These are phyloP conservation scores for Apiospora aurea DNA, from an alignment of 2,329 filamentous ascomycete species.

Conservation along the genomic window DNA sequence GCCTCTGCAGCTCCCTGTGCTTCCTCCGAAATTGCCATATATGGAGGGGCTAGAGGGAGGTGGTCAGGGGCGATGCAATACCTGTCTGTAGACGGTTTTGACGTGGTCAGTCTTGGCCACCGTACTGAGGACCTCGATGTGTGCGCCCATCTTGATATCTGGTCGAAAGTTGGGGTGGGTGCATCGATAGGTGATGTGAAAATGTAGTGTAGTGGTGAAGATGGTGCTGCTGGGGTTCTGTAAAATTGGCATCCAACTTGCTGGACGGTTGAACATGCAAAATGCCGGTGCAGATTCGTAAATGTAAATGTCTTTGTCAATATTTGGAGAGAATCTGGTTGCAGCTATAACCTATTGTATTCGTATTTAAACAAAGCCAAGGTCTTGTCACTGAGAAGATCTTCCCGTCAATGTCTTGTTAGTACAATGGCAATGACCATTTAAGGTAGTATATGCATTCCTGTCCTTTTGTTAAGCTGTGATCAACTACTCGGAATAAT, in stretches of 20 bases:
- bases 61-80: neutral
- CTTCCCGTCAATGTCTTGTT: neutral
- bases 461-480: neutral
- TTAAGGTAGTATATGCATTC: too few species aligned
- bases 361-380: neutral
- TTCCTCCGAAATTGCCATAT: too few species aligned
- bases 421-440: neutral
- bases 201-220: neutral
- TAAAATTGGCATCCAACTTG: neutral
- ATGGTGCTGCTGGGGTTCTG: neutral
- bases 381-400: neutral
- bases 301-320: neutral
- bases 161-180: neutral
- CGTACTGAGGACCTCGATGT: slow-evolving; percentile 1
- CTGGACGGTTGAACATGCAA: neutral
- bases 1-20: neutral
- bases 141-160: neutral
- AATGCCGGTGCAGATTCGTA: neutral
- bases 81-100: neutral
- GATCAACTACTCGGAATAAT: neutral
- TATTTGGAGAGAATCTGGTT: neutral
- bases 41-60: neutral
- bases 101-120: slow-evolving; percentile 4
- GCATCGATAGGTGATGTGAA: neutral
- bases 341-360: neutral